Evolutionary conservation across 345 rosid species (phyloP).

Genomic region (Linum usitatissimum): DNA sequence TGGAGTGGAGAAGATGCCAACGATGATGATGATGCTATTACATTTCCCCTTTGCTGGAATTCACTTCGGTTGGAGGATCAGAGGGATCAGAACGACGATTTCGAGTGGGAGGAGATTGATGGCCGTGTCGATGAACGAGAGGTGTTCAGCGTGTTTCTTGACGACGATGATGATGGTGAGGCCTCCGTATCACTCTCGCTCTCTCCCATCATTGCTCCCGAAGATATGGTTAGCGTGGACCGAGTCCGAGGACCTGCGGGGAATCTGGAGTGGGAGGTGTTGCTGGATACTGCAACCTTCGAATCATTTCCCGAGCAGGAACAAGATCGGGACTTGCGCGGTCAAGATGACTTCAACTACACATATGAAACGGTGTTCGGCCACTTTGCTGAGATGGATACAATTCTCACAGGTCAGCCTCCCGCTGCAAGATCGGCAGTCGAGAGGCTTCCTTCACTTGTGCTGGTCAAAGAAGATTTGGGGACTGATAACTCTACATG

Average conservation of each 20-base stretch:
- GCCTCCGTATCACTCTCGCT: conserved; percentile 47
- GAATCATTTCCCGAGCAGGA: conserved; percentile 33
- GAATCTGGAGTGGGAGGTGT: conserved; percentile 69
- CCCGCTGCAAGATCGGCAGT: conserved; percentile 59
- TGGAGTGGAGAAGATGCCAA: conserved; percentile 24
- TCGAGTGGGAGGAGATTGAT: conserved; percentile 93
- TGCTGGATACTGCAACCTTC: conserved; percentile 56
- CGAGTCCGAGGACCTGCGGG: conserved; percentile 33
- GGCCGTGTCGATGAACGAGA: conserved; percentile 59
- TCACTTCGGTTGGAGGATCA: conserved; percentile 59
- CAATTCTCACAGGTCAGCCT: conserved; percentile 41
- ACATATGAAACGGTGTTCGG: conserved; percentile 64
- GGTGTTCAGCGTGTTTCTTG: conserved; percentile 43
- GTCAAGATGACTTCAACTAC: conserved; percentile 43
- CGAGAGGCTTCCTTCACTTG: conserved; percentile 46
- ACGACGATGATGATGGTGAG: conserved; percentile 43
- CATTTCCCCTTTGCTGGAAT: conserved; percentile 62
- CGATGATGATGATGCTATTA: conserved; percentile 38
- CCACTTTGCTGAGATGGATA: conserved; percentile 69
- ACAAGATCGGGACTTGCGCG: conserved; percentile 31
- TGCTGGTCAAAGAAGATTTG: conserved; percentile 37
- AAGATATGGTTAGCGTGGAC: conserved; percentile 42
- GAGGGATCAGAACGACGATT: conserved; percentile 52
- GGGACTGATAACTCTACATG: conserved; percentile 38
- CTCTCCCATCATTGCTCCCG: conserved; percentile 42